A percentile compares a stretch with the other conserved stretches of the same genome.
These are phyloP conservation scores for Suhomyces sp. DNA, from an alignment of 805 yeast species.

Conservation along the genomic window DNA sequence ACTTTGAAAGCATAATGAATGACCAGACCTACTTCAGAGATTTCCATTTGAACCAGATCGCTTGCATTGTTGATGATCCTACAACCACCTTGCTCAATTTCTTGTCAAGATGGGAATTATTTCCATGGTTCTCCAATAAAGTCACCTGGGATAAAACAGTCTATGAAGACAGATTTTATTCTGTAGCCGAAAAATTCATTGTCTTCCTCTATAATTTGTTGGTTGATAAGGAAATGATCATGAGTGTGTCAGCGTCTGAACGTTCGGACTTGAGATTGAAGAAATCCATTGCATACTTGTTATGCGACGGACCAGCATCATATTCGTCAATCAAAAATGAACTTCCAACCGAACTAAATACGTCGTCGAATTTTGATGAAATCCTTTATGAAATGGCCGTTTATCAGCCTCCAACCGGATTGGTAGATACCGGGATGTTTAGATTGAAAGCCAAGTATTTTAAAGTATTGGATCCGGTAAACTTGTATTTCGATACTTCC, in stretches of 20 bases:
- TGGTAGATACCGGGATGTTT: slow-evolving; percentile 61
- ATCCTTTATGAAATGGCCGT: slow-evolving; percentile 61
- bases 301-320: slow-evolving; percentile 52
- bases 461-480: slow-evolving; percentile 61
- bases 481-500: slow-evolving; percentile 42
- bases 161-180: slow-evolving; percentile 48
- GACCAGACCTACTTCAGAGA: slow-evolving; percentile 43
- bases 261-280: slow-evolving; percentile 28
- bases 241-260: slow-evolving; percentile 20
- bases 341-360: slow-evolving; percentile 27
- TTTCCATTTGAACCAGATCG: slow-evolving; percentile 45
- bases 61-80: slow-evolving; percentile 38
- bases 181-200: slow-evolving; percentile 43
- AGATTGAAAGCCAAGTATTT: slow-evolving; percentile 56
- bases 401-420: slow-evolving; percentile 58
- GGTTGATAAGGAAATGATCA: slow-evolving; percentile 34
- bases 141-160: slow-evolving; percentile 31
- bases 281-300: slow-evolving; percentile 45
- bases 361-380: slow-evolving; percentile 42
- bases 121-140: slow-evolving; percentile 45
- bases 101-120: slow-evolving; percentile 56
- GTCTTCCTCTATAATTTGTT: slow-evolving; percentile 44
- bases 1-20: slow-evolving; percentile 41
- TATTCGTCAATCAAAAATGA: slow-evolving; percentile 46
- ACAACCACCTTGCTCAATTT: slow-evolving; percentile 34